These are phyloP conservation scores for Phaseolus lunatus DNA, from an alignment of 306 rosid genomes.

Conservation along the genomic window DNA sequence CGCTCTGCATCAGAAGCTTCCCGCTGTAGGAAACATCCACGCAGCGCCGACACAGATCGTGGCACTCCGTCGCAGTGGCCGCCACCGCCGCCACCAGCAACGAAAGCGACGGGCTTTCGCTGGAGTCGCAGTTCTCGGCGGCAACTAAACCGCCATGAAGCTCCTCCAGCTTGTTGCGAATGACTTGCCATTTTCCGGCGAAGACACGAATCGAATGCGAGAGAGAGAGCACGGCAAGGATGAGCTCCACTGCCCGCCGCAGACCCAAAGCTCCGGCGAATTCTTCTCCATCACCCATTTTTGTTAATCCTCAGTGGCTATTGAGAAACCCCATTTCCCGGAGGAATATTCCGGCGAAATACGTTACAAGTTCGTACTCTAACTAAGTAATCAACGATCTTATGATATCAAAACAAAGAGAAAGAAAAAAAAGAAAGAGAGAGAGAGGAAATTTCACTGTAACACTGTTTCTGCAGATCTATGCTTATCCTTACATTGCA, in stretches of 20 bases:
- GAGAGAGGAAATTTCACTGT: neutral
- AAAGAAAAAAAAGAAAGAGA: neutral
- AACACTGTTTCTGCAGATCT: constrained; percentile 38
- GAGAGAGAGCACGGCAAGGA: constrained; percentile 66
- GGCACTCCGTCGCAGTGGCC: constrained; percentile 60
- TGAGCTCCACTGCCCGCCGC: constrained; percentile 58
- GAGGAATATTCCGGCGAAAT: constrained; percentile 52
- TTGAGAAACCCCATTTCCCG: constrained; percentile 57
- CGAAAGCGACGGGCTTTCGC: constrained; percentile 54
- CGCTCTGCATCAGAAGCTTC: constrained; percentile 97
- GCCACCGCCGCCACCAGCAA: constrained; percentile 47
- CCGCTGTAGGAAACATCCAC: constrained; percentile 84
- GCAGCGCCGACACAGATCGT: constrained; percentile 82
- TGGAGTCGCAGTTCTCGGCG: constrained; percentile 65
- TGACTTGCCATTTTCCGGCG: constrained; percentile 81
- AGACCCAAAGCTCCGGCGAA: constrained; percentile 45
- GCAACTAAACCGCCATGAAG: constrained; percentile 69
- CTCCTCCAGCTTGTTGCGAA: constrained; percentile 80
- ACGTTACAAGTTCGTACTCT: constrained; percentile 36
- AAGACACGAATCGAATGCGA: constrained; percentile 75
- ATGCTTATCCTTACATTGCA: constrained; percentile 56
- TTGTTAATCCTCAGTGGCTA: constrained; percentile 41
- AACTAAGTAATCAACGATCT: constrained; percentile 22
- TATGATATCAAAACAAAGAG: constrained; percentile 18
- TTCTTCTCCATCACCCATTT: constrained; percentile 62